phyloP scores from a whole-genome alignment of 108 stramenopile genomes.

The Epithemia pelagica region DNA sequence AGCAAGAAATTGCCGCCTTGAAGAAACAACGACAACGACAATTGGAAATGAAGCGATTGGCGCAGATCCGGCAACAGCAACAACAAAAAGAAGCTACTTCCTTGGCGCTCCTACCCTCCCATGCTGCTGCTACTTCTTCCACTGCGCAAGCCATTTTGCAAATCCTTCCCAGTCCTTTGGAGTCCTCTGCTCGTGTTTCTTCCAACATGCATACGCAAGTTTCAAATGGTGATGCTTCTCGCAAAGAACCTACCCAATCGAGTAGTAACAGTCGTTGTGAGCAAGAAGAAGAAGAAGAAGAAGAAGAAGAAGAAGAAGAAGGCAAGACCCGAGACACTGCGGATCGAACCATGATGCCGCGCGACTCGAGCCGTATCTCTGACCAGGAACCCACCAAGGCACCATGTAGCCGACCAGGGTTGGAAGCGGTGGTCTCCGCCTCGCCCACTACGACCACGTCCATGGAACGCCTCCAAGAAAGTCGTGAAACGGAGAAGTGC shows the following conservation, averaged over 20 bases:
- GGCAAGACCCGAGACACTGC: too few species aligned
- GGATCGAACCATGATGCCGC: too few species aligned
- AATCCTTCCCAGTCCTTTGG: background rate
- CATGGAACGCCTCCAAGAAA: too few species aligned
- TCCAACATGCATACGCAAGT: background rate
- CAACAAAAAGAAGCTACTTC: conserved; percentile 9
- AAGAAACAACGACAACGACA: conserved; percentile 29
- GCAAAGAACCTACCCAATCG: background rate
- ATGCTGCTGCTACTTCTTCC: background rate
- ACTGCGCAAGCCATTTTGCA: background rate
- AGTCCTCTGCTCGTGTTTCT: conserved; percentile 2
- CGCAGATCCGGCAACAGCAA: conserved; percentile 8
- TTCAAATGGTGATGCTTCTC: background rate
- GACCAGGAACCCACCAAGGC: too few species aligned
- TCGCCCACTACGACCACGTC: too few species aligned
- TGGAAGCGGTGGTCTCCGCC: too few species aligned
- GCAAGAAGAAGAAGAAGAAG: too few species aligned
- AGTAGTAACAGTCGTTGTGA: conserved; percentile 8
- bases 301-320: too few species aligned
- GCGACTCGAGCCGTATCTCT: too few species aligned
- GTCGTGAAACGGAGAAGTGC: too few species aligned
- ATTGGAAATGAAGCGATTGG: conserved; percentile 19
- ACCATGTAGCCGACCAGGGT: too few species aligned
- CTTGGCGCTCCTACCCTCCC: background rate
- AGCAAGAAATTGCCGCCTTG: conserved; percentile 52